A percentile compares a stretch with the other conserved stretches of the same genome.
Evolutionary conservation across 176 grass and related monocot species (phyloP).

Genomic region (Oryza coarctata): DNA sequence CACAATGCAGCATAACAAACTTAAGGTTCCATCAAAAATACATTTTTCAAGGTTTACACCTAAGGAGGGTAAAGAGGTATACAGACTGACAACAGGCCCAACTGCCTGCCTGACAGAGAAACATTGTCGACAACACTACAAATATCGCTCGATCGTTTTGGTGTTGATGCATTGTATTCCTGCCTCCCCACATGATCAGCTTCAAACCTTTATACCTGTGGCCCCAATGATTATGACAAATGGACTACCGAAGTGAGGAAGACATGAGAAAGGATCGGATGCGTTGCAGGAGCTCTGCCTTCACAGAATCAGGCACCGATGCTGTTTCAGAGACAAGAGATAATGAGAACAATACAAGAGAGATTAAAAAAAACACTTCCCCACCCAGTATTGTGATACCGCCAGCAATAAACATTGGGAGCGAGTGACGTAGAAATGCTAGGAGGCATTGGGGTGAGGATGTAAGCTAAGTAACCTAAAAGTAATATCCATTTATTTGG

Average conservation of each 20-base stretch:
- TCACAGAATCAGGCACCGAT: slow-evolving; percentile 88
- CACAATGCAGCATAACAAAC: slow-evolving; percentile 23
- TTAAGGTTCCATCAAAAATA: slow-evolving; percentile 25
- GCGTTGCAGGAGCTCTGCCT: slow-evolving; percentile 89
- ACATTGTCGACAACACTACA: background rate
- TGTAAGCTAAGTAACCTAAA: background rate
- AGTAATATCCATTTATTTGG: background rate
- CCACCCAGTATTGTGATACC: background rate
- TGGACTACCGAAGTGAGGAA: slow-evolving; percentile 57
- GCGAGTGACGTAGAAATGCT: background rate
- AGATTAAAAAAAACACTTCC: background rate
- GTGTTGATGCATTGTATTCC: background rate
- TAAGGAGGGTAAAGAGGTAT: slow-evolving; percentile 14
- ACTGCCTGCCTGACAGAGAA: background rate
- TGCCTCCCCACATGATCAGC: background rate
- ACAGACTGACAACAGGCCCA: background rate
- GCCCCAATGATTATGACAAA: background rate
- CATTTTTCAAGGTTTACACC: slow-evolving; percentile 18
- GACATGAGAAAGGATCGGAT: slow-evolving; percentile 87
- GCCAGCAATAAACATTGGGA: background rate
- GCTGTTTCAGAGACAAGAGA: slow-evolving; percentile 50
- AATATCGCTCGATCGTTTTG: background rate
- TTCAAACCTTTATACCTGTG: background rate
- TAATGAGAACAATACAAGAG: background rate
- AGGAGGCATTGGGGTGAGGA: background rate